A percentile compares a stretch with the other conserved stretches of the same genome.
Conservation (phyloP, 1,284 basidiomycete genomes). For the Tylopilus sp. region DNA sequence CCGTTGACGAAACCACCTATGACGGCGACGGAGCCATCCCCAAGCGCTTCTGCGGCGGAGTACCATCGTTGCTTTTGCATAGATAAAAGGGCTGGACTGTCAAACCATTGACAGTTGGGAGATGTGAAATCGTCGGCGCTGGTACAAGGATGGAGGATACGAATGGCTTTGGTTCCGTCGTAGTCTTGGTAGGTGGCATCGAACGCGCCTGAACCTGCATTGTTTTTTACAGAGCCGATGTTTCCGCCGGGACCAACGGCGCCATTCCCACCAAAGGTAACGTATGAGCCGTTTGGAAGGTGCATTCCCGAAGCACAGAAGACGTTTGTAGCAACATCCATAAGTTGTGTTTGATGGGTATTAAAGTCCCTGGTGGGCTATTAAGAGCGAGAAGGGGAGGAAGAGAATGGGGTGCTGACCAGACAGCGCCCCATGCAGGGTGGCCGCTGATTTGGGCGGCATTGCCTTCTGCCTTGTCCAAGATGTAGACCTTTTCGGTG, state of each 20-base stretch:
- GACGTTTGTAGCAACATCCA: conserved; percentile 76
- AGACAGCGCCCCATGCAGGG: conserved; percentile 42
- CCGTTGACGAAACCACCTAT: conserved; percentile 83
- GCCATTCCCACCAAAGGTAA: conserved; percentile 70
- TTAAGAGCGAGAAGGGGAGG: background rate
- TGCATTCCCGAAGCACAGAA: conserved; percentile 81
- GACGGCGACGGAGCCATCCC: conserved; percentile 62
- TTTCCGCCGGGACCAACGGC: conserved; percentile 72
- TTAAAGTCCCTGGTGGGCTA: conserved; percentile 25
- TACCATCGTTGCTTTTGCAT: conserved; percentile 86
- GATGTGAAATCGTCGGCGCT: conserved; percentile 47
- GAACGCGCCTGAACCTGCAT: conserved; percentile 44
- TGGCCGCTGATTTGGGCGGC: conserved; percentile 38
- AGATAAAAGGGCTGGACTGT: conserved; percentile 59
- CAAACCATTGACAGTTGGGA: conserved; percentile 70
- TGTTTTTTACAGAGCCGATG: conserved; percentile 48
- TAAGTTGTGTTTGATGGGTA: conserved; percentile 45
- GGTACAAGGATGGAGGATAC: conserved; percentile 72
- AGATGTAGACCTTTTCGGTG: conserved; percentile 44
- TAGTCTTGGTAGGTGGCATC: conserved; percentile 62
- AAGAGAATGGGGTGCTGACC: conserved; percentile 27
- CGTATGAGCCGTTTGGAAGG: conserved; percentile 58
- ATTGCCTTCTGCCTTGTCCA: conserved; percentile 47
- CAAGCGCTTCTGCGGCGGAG: conserved; percentile 75
- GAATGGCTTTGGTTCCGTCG: conserved; percentile 63